Evolutionary conservation across 306 rosid genomes (phyloP), one percentile per base, ranked within the genome.

Genomic region (Vachellia collinsii): DNA sequence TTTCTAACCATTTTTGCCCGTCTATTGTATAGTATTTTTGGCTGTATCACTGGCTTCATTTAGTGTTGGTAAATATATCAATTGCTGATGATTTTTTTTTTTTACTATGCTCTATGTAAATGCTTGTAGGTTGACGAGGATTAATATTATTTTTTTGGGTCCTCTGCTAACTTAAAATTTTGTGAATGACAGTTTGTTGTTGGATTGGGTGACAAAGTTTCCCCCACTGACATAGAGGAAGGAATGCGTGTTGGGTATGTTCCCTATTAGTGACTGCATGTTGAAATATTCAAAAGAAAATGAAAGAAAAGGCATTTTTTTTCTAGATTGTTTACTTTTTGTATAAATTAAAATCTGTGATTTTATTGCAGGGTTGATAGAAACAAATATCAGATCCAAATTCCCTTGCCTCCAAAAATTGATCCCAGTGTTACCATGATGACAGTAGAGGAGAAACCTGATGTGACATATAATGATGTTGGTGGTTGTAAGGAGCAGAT

Each of bases 201-300:
- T 56, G 97, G 97, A 51, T 88, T 93, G 42, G 97, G 97, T 56
- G 97, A 93, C 84, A 93, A 93, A 83, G 97, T 93, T 82, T 93
- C 97, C 51, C 94, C 97, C 39, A 93, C 97, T n/a, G 97, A 93
- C 82, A 91, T 93, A 65, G 97, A 93, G 81, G 97, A 93, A 85
- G 97, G 97, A 63, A 93, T 93, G 97, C 96, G 97, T 68, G 97
- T 93, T 29, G 97, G 97, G 97, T 93, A 87, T 73, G 97, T 80
- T 53, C 58, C 67, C 72, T 19, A 36, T 86, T 42, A 17, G 42
- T 80, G 11, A 36, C 59, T 23, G 70, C 43, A 11, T 42, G 23
- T 83, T 42, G 67, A 64, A 63, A 41, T 63, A n/a, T 42, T 50
- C 74, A 23, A 25, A 54, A 43, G 16, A 69, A 9, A 71, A 43